Conservation (phyloP, 805 yeast genomes). For the Hemisphaericaspora nanyangensis region DNA sequence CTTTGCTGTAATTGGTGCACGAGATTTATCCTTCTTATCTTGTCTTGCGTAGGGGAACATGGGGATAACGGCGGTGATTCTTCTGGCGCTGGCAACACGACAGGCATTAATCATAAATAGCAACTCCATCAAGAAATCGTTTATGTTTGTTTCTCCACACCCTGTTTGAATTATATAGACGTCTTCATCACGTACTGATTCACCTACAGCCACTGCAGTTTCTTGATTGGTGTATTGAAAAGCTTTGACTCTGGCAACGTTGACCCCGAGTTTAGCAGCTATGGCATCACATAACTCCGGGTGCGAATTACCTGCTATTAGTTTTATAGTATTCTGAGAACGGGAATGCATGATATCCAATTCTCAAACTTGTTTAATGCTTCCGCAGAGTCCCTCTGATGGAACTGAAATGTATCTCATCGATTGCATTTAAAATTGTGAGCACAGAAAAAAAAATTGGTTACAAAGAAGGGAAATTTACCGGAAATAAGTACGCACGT, state of each 20-base stretch:
- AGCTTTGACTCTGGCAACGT: slow-evolving; percentile 72
- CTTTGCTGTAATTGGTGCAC: slow-evolving; percentile 86
- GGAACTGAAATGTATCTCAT: no score
- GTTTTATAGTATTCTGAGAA: slow-evolving; percentile 43
- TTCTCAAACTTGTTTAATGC: no score
- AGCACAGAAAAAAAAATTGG: no score
- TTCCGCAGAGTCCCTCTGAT: no score
- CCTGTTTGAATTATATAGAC: slow-evolving; percentile 78
- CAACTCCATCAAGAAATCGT: slow-evolving; percentile 66
- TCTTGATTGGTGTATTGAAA: slow-evolving; percentile 85
- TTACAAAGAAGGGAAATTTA: no score
- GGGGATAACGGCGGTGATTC: slow-evolving; percentile 79
- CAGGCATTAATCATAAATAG: slow-evolving; percentile 80
- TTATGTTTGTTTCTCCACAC: slow-evolving; percentile 60
- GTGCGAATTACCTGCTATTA: slow-evolving; percentile 70
- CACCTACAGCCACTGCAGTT: slow-evolving; percentile 76
- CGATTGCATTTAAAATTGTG: no score
- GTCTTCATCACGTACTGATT: slow-evolving; percentile 82
- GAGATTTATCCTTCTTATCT: slow-evolving; percentile 77
- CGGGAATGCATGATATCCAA: slow-evolving; percentile 8
- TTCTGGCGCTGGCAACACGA: slow-evolving; percentile 76
- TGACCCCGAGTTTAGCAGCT: slow-evolving; percentile 60
- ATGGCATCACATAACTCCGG: slow-evolving; percentile 76
- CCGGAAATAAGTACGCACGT: no score
- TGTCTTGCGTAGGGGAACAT: slow-evolving; percentile 88